Evolutionary conservation across 805 yeast species (phyloP), one percentile per base, ranked within the genome.

Genomic region (Sugiyamaella americana): DNA sequence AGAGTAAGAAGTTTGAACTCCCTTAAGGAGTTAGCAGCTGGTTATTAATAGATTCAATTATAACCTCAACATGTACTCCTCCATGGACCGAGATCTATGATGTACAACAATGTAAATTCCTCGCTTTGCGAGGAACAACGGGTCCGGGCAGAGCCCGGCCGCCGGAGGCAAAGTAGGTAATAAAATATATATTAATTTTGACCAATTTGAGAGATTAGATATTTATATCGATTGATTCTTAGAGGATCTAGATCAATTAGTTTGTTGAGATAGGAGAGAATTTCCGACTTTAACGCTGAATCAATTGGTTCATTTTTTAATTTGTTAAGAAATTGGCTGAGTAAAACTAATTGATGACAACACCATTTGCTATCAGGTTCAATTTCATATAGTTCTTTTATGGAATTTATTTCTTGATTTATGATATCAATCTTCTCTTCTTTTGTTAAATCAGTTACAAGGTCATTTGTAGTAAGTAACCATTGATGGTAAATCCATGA

Each of bases 401-500:
- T 70, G 18, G 71, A 70, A 1, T 57, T 50, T 5, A 78, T 61
- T 42, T 84, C 79, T 1, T 64, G 59, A 1, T 65, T 50, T 8
- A 85, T 59, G 1, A 84, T 55, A 0, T 58, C 58, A 1, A 55
- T 23, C 44, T 71, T 71, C 18, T 68, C 64, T 1, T 60, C 64
- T n/a, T 19, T 48, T 17, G 55, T 38, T 35, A 68, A 49, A 4
- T 56, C 52, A 0, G 58, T 48, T 4, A 67, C 63, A 20, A 65
- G 51, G 1, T 62, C 68, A 40, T 60, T 58, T 2, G 47, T 38
- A 4, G 59, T 67, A 5, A 78, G 62, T 19, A 91, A 69, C 98
- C 98, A 93, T 43, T 80, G 76, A 49, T 87, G 72, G 60, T 89
- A 93, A 1, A 84, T 72, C 97, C 98, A 93, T 0, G 87, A 84